These are phyloP conservation scores for Ensete glaucum DNA, from an alignment of 176 grass and related monocot genomes.

Conservation along the genomic window DNA sequence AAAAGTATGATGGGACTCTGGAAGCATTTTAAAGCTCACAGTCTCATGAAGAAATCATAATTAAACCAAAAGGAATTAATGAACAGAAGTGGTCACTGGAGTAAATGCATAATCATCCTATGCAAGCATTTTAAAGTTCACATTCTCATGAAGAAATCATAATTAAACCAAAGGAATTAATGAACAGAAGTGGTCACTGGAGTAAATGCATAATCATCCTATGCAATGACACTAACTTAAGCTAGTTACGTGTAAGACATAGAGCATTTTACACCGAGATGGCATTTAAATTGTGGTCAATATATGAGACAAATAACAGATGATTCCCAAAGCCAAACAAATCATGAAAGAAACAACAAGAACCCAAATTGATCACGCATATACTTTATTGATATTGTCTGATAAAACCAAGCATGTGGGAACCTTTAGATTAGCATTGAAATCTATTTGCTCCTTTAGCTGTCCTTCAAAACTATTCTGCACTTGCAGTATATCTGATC, in stretches of 20 bases:
- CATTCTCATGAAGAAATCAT: too few relatives aligned
- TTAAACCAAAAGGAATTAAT: background rate
- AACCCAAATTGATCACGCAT: background rate
- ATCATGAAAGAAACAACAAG: background rate
- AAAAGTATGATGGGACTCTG: too few relatives aligned
- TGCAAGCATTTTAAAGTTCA: background rate
- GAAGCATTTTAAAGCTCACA: too few relatives aligned
- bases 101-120: background rate
- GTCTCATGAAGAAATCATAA: too few relatives aligned
- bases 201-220: background rate
- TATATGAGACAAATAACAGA: background rate
- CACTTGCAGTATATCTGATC: conserved; percentile 43
- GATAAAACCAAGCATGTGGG: background rate
- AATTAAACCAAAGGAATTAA: too few relatives aligned
- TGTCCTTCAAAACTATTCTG: conserved; percentile 52
- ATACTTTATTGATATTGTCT: background rate
- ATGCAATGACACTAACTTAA: background rate
- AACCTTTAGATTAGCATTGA: conserved; percentile 57
- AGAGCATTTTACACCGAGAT: background rate
- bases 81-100: background rate
- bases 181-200: background rate
- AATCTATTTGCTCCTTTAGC: conserved; percentile 51
- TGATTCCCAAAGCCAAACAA: background rate
- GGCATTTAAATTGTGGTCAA: background rate
- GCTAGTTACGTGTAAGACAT: background rate